Evolutionary conservation across 805 yeast genomes (phyloP).

Genomic region (Yarrowia divulgata): DNA sequence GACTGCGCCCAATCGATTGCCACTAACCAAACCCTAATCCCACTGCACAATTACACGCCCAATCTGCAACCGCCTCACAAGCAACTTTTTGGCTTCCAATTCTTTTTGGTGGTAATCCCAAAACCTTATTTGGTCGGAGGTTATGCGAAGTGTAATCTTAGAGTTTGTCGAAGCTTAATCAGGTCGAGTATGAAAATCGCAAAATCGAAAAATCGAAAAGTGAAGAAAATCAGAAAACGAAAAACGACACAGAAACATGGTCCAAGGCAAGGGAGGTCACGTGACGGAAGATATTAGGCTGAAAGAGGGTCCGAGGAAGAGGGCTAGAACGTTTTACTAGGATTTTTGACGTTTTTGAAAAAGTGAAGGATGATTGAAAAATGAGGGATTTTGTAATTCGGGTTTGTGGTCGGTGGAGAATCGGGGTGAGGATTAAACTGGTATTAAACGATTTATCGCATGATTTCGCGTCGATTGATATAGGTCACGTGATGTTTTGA

Average conservation of each 20-base stretch:
- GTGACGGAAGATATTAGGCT: neutral
- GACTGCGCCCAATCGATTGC: neutral
- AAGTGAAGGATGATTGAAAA: too few species aligned
- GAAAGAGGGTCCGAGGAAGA: neutral
- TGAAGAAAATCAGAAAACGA: neutral
- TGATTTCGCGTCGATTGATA: neutral
- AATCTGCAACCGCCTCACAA: neutral
- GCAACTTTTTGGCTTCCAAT: slow-evolving; percentile 11
- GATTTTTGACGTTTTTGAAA: too few species aligned
- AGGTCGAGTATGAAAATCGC: neutral
- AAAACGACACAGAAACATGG: neutral
- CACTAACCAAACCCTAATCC: neutral
- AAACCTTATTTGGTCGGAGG: slow-evolving; percentile 10
- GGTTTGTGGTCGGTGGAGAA: too few species aligned
- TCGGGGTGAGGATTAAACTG: too few species aligned
- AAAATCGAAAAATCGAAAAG: neutral
- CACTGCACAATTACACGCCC: too few species aligned
- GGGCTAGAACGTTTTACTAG: too few species aligned
- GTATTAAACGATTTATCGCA: too few species aligned
- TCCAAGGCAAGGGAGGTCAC: neutral
- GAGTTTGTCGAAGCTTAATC: neutral
- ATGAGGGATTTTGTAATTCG: too few species aligned
- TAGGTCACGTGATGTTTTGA: neutral
- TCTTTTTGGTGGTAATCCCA: slow-evolving; percentile 18
- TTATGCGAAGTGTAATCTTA: neutral